Percentiles rank a stretch among this genome's conserved stretches.
These are phyloP conservation scores for Filobasidium wieringae DNA, from an alignment of 768 basidiomycete species.

Conservation along the genomic window DNA sequence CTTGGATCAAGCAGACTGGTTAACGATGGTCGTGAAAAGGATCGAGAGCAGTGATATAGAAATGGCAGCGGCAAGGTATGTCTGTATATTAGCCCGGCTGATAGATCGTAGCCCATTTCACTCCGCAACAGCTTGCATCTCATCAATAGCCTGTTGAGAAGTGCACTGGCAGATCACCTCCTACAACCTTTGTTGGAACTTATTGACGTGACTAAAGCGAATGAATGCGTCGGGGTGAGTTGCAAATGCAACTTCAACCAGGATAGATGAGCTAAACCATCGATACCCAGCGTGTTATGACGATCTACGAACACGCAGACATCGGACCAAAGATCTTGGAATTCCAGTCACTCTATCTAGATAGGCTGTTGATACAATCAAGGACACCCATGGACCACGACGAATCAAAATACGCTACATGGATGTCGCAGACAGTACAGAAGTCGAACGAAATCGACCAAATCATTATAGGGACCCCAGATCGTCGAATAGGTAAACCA, in stretches of 20 bases:
- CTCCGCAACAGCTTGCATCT: neutral
- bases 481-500: no score
- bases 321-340: neutral
- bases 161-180: neutral
- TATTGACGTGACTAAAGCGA: neutral
- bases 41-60: neutral
- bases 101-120: neutral
- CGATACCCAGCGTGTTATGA: neutral
- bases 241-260: no score
- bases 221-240: neutral
- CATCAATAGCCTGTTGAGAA: neutral
- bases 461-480: no score
- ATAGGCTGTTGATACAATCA: no score
- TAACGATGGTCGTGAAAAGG: neutral
- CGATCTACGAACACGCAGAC: neutral
- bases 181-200: neutral
- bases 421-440: no score
- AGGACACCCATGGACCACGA: no score
- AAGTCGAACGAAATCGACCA: no score
- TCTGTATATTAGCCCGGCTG: neutral
- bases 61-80: neutral
- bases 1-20: no score
- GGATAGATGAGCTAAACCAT: neutral
- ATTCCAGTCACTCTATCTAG: neutral
- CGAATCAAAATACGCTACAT: no score